Percentiles rank a stretch among this genome's conserved stretches.
phyloP scores from a whole-genome alignment of 768 basidiomycete genomes.

The Paxillus ammoniavirescens region DNA sequence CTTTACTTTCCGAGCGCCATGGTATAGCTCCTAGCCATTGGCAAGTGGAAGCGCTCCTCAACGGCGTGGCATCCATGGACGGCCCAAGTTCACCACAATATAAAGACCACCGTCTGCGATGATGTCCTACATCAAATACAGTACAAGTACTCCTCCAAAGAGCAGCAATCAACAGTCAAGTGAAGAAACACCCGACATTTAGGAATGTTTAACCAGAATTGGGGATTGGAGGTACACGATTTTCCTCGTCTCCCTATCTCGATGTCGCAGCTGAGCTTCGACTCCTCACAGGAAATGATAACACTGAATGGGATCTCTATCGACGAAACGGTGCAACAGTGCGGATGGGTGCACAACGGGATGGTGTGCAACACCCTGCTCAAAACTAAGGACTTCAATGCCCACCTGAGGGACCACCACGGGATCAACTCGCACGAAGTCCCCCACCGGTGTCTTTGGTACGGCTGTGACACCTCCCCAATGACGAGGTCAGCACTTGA shows the following conservation, averaged over 20 bases:
- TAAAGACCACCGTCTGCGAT: neutral
- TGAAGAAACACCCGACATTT: neutral
- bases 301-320: slow-evolving; percentile 1
- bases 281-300: slow-evolving; percentile 2
- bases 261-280: neutral
- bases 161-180: neutral
- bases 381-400: neutral
- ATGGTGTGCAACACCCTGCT: neutral
- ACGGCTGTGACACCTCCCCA: neutral
- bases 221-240: slow-evolving; percentile 2
- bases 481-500: slow-evolving; percentile 13
- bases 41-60: neutral
- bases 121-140: neutral
- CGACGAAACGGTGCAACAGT: neutral
- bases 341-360: slow-evolving; percentile 3
- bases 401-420: slow-evolving; percentile 6
- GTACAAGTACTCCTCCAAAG: neutral
- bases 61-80: neutral
- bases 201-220: neutral
- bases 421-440: neutral
- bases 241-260: neutral
- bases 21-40: neutral
- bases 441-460: slow-evolving; percentile 9
- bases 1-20: neutral
- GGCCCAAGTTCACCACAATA: neutral